A percentile compares a stretch with the other conserved stretches of the same genome.
Conservation (phyloP, 1,139 yeast genomes). For the Meyerozyma guilliermondii region DNA sequence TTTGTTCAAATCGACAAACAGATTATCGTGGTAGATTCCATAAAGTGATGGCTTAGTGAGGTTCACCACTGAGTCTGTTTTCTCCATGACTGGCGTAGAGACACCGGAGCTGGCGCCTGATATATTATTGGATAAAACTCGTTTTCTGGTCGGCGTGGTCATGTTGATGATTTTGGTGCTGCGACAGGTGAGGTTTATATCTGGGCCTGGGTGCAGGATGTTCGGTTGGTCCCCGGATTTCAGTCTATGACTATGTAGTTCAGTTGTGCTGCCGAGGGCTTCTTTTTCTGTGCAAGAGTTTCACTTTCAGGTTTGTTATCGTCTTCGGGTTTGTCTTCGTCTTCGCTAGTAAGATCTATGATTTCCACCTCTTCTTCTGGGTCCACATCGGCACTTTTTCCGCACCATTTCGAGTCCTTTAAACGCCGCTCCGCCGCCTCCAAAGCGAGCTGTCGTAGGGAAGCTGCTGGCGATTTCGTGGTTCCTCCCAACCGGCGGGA, state of each 20-base stretch:
- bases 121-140: neutral
- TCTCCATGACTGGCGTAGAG: slow-evolving; percentile 22
- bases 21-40: slow-evolving; percentile 41
- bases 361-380: slow-evolving; percentile 1
- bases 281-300: neutral
- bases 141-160: neutral
- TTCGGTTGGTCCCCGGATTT: neutral
- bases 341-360: neutral
- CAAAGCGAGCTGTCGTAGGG: slow-evolving; percentile 45
- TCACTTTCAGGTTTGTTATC: neutral
- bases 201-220: neutral
- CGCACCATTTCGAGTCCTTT: slow-evolving; percentile 55
- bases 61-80: slow-evolving; percentile 41
- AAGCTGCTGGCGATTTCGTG: slow-evolving; percentile 4
- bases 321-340: neutral
- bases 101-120: slow-evolving; percentile 8
- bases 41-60: slow-evolving; percentile 47
- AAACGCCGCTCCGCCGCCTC: slow-evolving; percentile 67
- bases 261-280: neutral
- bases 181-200: neutral
- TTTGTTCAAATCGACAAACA: slow-evolving; percentile 28
- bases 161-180: neutral
- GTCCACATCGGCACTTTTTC: slow-evolving; percentile 3
- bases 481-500: slow-evolving; percentile 29
- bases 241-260: neutral